Evolutionary conservation across 2,329 filamentous ascomycete genomes (phyloP).

Genomic region (Aspergillus brasiliensis): DNA sequence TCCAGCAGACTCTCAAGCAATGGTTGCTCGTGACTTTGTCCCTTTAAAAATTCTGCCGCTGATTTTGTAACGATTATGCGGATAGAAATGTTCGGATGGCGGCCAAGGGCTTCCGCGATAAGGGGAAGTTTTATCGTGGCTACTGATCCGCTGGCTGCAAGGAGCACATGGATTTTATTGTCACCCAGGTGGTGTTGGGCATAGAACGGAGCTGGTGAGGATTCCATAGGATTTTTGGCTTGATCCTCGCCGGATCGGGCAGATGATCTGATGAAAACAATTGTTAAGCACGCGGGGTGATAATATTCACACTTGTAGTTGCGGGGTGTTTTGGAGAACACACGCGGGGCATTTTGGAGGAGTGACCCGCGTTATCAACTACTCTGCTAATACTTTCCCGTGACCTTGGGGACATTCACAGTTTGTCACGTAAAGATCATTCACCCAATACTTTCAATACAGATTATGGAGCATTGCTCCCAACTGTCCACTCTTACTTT

Average conservation of each 20-base stretch:
- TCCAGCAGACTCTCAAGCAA: slow-evolving; percentile 59
- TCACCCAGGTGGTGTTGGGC: slow-evolving; percentile 25
- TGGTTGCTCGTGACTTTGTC: slow-evolving; percentile 78
- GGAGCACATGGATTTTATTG: slow-evolving; percentile 44
- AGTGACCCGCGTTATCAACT: too few species aligned
- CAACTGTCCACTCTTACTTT: too few species aligned
- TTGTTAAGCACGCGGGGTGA: neutral
- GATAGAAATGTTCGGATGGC: slow-evolving; percentile 65
- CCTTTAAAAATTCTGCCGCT: slow-evolving; percentile 73
- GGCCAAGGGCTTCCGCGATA: slow-evolving; percentile 57
- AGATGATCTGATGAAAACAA: neutral
- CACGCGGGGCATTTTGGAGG: too few species aligned
- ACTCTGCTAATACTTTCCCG: too few species aligned
- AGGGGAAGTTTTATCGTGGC: slow-evolving; percentile 81
- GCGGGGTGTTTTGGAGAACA: too few species aligned
- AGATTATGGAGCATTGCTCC: too few species aligned
- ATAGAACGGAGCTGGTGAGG: slow-evolving; percentile 12
- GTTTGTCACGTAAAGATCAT: too few species aligned
- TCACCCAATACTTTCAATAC: too few species aligned
- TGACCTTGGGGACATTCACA: too few species aligned
- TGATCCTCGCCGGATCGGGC: neutral
- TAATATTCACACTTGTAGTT: too few species aligned
- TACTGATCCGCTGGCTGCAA: slow-evolving; percentile 73
- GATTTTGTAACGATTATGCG: slow-evolving; percentile 79
- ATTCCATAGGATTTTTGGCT: neutral